Evolutionary conservation across 441 rosid genomes (phyloP).

Genomic region (Erodium texanum): DNA sequence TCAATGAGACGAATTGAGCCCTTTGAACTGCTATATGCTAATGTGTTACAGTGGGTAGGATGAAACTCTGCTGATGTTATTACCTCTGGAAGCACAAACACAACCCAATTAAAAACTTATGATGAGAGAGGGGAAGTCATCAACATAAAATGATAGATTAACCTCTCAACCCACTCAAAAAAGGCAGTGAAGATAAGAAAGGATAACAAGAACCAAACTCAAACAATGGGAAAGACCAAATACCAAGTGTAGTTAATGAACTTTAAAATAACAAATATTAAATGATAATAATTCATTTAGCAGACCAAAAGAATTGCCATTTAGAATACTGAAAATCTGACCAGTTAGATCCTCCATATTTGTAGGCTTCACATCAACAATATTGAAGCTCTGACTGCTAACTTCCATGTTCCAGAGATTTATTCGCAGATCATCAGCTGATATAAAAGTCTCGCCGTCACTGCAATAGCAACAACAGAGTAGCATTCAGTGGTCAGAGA

Average conservation of each 20-base stretch:
- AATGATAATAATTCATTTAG: background rate
- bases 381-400: conserved; percentile 91
- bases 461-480: conserved; percentile 29
- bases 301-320: background rate
- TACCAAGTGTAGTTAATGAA: background rate
- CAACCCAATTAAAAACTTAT: background rate
- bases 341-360: conserved; percentile 99
- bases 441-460: conserved; percentile 96
- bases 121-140: background rate
- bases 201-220: background rate
- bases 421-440: conserved; percentile 91
- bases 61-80: conserved; percentile 97
- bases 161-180: background rate
- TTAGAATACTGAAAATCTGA: conserved; percentile 20
- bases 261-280: background rate
- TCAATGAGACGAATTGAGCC: conserved; percentile 94
- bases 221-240: background rate
- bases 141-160: background rate
- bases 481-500: conserved; percentile 6
- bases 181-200: conserved; percentile 1
- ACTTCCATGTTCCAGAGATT: conserved; percentile 97
- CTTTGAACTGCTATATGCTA: conserved; percentile 94
- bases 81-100: conserved; percentile 63
- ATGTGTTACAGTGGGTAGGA: conserved; percentile 73
- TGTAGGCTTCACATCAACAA: conserved; percentile 90